A percentile compares a stretch with the other conserved stretches of the same genome.
Evolutionary conservation across 2,329 filamentous ascomycete genomes (phyloP).

Genomic region (Geosmithia flava): DNA sequence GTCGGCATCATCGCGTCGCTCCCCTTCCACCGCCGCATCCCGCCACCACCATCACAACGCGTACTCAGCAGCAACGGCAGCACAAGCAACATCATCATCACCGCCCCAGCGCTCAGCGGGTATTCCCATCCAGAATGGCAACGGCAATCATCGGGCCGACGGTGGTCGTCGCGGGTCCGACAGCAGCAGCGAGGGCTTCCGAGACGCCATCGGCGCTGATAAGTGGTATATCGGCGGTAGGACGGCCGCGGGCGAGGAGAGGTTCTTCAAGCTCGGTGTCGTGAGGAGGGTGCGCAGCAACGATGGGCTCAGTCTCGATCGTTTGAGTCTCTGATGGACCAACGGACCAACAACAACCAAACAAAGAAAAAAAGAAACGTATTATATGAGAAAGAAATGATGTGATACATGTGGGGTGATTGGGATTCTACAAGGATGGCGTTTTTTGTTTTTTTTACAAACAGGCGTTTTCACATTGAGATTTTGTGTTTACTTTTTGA

Average conservation of each 20-base stretch:
- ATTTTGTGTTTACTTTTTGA: no score
- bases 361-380: conserved; percentile 5
- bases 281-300: conserved; percentile 61
- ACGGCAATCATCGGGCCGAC: conserved; percentile 4
- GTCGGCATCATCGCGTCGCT: conserved; percentile 3
- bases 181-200: conserved; percentile 63
- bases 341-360: conserved; percentile 1
- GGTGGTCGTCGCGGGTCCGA: conserved; percentile 54
- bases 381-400: neutral
- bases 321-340: conserved; percentile 52
- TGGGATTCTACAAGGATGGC: neutral
- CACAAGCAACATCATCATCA: no score
- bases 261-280: conserved; percentile 71
- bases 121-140: conserved; percentile 25
- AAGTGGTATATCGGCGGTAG: conserved; percentile 75
- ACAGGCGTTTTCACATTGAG: neutral
- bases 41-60: conserved; percentile 1
- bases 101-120: conserved; percentile 11
- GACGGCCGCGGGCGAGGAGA: conserved; percentile 65
- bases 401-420: neutral
- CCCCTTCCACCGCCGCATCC: conserved; percentile 4
- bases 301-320: conserved; percentile 62
- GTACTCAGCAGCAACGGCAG: conserved; percentile 7
- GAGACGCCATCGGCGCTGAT: conserved; percentile 58
- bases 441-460: no score